Evolutionary conservation across 768 basidiomycete genomes (phyloP).

Genomic region (Mycena epipterygia): DNA sequence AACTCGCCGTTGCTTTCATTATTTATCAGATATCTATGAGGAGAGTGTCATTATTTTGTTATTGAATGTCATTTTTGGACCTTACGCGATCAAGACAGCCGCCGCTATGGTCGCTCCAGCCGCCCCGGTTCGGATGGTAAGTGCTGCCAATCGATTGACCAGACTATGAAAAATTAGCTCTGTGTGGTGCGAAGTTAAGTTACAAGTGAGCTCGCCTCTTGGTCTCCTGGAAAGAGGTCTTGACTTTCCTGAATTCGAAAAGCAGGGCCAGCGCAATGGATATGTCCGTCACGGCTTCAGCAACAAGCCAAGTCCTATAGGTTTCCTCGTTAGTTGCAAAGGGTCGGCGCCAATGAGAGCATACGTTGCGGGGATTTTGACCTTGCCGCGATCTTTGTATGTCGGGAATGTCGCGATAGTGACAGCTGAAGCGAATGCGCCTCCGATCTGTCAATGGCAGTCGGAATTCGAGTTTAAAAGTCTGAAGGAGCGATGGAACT

Average conservation of each 20-base stretch:
- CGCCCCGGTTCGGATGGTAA: not conserved
- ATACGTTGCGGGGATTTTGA: constrained; percentile 8
- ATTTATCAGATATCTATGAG: not conserved
- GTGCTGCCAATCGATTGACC: not conserved
- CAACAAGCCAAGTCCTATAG: not conserved
- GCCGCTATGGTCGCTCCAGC: not conserved
- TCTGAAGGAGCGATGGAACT: not conserved
- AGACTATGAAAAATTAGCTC: not conserved
- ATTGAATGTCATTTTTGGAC: not conserved
- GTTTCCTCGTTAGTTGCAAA: not conserved
- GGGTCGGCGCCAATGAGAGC: not conserved
- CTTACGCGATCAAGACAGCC: not conserved
- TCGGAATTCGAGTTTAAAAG: not conserved
- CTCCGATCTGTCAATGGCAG: not conserved
- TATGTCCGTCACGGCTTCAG: not conserved
- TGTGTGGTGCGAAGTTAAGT: too few species aligned
- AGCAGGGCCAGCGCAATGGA: not conserved
- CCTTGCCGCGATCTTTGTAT: not conserved
- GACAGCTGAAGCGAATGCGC: not conserved
- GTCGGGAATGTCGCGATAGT: not conserved
- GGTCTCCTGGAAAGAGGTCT: not conserved
- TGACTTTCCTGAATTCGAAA: not conserved
- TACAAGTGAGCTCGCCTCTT: not conserved
- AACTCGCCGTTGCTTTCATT: not conserved
- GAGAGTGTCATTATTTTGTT: not conserved